Evolutionary conservation across 345 rosid species (phyloP).

Genomic region (Erodium maritimum): DNA sequence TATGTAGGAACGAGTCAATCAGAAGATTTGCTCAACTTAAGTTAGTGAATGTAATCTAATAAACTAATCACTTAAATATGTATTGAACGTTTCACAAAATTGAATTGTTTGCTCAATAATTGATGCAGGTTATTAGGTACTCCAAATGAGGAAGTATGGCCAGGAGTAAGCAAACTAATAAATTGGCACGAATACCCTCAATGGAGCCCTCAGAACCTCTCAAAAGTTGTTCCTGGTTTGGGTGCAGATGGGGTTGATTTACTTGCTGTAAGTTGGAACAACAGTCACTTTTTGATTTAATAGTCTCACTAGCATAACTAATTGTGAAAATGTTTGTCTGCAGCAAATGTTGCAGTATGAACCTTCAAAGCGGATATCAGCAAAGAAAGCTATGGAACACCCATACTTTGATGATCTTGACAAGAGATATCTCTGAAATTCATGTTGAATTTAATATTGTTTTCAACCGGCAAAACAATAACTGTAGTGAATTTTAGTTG

Average conservation of each 20-base stretch:
- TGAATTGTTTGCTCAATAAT: no score
- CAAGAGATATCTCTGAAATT: constrained; percentile 48
- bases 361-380: constrained; percentile 77
- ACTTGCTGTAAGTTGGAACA: constrained; percentile 63
- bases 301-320: no score
- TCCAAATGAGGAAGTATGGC: constrained; percentile 87
- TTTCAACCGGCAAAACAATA: no score
- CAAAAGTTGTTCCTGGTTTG: constrained; percentile 51
- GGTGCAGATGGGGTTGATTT: constrained; percentile 66
- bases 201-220: constrained; percentile 64
- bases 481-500: no score
- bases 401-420: constrained; percentile 73
- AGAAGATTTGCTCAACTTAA: no score
- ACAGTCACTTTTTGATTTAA: no score
- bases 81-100: no score
- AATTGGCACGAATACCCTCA: constrained; percentile 99
- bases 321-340: constrained; percentile 1
- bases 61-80: no score
- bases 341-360: constrained; percentile 94
- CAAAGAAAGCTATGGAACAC: constrained; percentile 91
- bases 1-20: no score
- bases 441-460: no score
- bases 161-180: constrained; percentile 71
- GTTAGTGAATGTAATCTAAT: no score
- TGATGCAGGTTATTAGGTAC: constrained; percentile 79